These are phyloP conservation scores for Evansstolkia leycettana DNA, from an alignment of 495 filamentous ascomycete species.

Conservation along the genomic window DNA sequence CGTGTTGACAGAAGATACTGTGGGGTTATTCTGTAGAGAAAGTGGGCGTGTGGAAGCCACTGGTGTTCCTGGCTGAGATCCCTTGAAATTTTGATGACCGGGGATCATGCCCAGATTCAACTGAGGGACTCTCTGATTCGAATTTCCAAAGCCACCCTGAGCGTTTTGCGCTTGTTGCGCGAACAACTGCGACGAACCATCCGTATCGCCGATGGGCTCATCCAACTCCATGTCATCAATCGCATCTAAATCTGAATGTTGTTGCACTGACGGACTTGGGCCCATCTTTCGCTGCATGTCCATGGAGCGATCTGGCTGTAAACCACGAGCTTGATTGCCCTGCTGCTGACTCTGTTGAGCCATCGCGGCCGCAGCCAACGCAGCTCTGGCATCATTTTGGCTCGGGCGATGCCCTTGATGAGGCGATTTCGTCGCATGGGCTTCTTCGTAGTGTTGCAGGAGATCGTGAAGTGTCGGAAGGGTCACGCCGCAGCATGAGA, in stretches of 20 bases:
- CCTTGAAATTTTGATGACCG: constrained; percentile 66
- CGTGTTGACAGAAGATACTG: constrained; percentile 94
- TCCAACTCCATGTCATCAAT: constrained; percentile 98
- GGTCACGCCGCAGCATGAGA: constrained; percentile 79
- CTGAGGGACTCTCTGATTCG: constrained; percentile 50
- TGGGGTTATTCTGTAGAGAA: constrained; percentile 81
- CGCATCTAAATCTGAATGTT: constrained; percentile 61
- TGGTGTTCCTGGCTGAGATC: constrained; percentile 78
- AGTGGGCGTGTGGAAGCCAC: constrained; percentile 51
- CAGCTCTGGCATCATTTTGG: constrained; percentile 43
- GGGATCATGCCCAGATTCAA: constrained; percentile 63
- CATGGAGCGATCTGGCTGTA: constrained; percentile 28
- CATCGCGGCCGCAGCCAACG: constrained; percentile 41
- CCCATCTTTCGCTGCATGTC: constrained; percentile 34
- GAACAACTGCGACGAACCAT: constrained; percentile 51
- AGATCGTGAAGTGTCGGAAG: constrained; percentile 88
- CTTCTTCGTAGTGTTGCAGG: constrained; percentile 91
- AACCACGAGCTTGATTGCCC: constrained; percentile 25
- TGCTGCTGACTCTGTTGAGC: constrained; percentile 43
- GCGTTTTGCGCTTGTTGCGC: constrained; percentile 38
- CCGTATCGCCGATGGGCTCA: constrained; percentile 55
- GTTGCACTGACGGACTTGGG: constrained; percentile 27
- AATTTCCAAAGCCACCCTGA: constrained; percentile 59
- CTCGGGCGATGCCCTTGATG: constrained; percentile 43
- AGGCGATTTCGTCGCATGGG: constrained; percentile 60